Evolutionary conservation across 345 rosid genomes (phyloP).

Genomic region (Aquilaria malaccensis): DNA sequence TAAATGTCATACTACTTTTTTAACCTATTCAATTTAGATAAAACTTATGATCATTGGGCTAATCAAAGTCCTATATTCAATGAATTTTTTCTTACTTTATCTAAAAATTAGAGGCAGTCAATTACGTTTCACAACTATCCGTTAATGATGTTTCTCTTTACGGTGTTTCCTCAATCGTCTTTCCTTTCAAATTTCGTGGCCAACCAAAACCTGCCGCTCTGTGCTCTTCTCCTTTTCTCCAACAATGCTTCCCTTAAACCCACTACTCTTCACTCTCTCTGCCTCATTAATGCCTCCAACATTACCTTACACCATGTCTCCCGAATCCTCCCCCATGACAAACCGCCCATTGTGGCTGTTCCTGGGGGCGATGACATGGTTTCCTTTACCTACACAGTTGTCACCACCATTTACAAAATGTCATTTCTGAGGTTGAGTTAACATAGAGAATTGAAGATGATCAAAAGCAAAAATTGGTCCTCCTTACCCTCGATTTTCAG

Average conservation of each 20-base stretch:
- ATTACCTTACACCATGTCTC: constrained; percentile 45
- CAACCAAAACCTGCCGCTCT: constrained; percentile 17
- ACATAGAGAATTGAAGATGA: constrained; percentile 53
- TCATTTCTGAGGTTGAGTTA: constrained; percentile 77
- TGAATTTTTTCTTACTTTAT: too few species aligned
- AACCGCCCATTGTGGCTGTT: constrained; percentile 14
- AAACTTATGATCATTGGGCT: too few species aligned
- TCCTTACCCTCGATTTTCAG: constrained; percentile 79
- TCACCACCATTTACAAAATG: constrained; percentile 53
- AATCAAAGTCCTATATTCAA: too few species aligned
- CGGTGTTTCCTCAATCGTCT: constrained; percentile 28
- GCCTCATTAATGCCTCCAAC: constrained; percentile 25
- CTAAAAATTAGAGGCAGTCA: not conserved
- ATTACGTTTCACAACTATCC: not conserved
- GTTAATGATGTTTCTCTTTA: constrained; percentile 47
- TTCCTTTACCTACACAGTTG: constrained; percentile 77
- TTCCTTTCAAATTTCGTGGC: constrained; percentile 8
- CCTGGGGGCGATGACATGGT: constrained; percentile 21
- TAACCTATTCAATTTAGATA: too few species aligned
- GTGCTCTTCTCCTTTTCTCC: constrained; percentile 18
- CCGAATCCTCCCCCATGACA: constrained; percentile 30
- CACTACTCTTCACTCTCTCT: constrained; percentile 21
- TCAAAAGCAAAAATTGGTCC: constrained; percentile 45
- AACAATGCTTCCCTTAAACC: constrained; percentile 12
- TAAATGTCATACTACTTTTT: too few species aligned